phyloP scores from a whole-genome alignment of 2,329 filamentous ascomycete species.

The Aspergillus hortae region DNA sequence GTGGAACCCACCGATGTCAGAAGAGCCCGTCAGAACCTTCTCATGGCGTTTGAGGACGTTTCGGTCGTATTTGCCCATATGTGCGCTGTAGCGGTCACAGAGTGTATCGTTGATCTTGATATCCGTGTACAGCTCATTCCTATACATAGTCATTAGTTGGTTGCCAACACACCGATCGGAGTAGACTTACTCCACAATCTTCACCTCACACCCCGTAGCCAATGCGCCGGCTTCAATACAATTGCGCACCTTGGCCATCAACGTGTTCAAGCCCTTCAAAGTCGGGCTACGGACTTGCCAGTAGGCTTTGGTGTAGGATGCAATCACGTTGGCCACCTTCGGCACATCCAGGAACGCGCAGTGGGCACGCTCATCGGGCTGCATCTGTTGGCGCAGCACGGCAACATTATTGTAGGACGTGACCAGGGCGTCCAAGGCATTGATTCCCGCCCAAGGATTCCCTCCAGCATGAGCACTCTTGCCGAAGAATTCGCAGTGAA shows the following conservation, averaged over 20 bases:
- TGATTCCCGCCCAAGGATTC: conserved; percentile 58
- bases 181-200: conserved; percentile 27
- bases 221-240: conserved; percentile 36
- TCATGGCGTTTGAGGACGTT: conserved; percentile 37
- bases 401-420: conserved; percentile 46
- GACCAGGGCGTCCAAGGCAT: conserved; percentile 57
- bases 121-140: conserved; percentile 41
- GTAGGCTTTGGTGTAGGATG: conserved; percentile 46
- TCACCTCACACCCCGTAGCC: conserved; percentile 32
- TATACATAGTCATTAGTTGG: neutral
- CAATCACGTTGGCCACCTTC: conserved; percentile 55
- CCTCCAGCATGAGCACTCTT: conserved; percentile 55
- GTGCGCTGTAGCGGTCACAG: conserved; percentile 42
- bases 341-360: conserved; percentile 54
- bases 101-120: conserved; percentile 46
- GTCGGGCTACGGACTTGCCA: conserved; percentile 47
- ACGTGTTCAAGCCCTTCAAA: conserved; percentile 35
- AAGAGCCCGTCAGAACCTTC: conserved; percentile 41
- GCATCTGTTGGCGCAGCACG: conserved; percentile 55
- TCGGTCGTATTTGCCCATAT: conserved; percentile 42
- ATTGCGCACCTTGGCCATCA: conserved; percentile 26
- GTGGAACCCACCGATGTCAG: conserved; percentile 41
- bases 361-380: conserved; percentile 52
- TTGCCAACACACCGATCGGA: neutral
- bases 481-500: conserved; percentile 45